Base-by-base conservation (phyloP, 345 rosid genomes). In the Arabidopsis suecica region DNA sequence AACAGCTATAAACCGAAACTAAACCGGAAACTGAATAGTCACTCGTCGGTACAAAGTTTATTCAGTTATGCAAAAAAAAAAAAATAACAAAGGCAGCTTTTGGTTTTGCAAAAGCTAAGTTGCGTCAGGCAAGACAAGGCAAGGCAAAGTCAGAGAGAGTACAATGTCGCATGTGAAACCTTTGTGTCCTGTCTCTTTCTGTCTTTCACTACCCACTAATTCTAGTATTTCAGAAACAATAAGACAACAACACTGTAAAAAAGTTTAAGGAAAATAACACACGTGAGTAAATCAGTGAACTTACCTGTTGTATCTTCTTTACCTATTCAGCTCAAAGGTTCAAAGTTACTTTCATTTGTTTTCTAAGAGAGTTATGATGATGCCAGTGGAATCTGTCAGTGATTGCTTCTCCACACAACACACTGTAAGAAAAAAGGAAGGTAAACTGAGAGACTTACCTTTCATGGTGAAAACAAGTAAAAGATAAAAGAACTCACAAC, bases 141-240 rank as follows among this genome's bases (percentile, higher is more conserved):
- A 61, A 28, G 32, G 32, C 32, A 28, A 11, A 61, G 66, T 41
- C 57, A 53, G 74, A 56, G 63, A 61, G 69, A 76, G 69, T 69
- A 75, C 74, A 61, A 75, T 68, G 34, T 75, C 28, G 79, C 69
- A 61, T 76, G 79, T 76, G 74, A 76, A 76, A 69, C 69, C 74
- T 76, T 76, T 69, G 74, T 61, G 79, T 53, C 69, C 9, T 61
- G 69, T 69, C 79, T 76, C 69, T 76, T 69, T 76, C 79, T 69
- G 74, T 76, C 69, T 76, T 69, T 76, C 79, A 61, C 74, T 44
- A 61, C 47, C 79, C 69, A 76, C 64, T 76, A 69, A 51, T 76
- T 61, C 57, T 69, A 69, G 74, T 76, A 76, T 61, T 69, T 38
- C 58, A 61, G 69, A 22, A 22, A 32, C 7, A 58, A 18, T 7